These are phyloP conservation scores for Picochlorum sp. DNA, from an alignment of 139 green algal species.

Conservation along the genomic window DNA sequence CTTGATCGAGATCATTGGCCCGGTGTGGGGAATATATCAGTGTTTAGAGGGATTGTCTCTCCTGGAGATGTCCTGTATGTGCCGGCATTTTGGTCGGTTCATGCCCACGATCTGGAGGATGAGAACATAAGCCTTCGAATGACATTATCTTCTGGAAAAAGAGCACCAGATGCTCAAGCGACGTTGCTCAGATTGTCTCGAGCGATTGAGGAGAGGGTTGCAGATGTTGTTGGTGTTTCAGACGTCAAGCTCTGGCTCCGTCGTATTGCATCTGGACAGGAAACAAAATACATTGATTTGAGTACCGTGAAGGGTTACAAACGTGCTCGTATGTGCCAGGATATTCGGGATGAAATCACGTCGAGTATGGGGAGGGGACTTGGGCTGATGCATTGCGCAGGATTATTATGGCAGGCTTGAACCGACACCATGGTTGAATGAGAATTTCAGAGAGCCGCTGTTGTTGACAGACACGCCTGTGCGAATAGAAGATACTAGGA, in stretches of 20 bases:
- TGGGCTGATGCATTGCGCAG: conserved; percentile 21
- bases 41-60: conserved; percentile 28
- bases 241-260: conserved; percentile 44
- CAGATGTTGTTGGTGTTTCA: conserved; percentile 24
- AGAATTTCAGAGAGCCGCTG: conserved; percentile 58
- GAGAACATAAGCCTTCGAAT: conserved; percentile 23
- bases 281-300: conserved; percentile 43
- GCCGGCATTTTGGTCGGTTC: conserved; percentile 50
- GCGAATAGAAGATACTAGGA: conserved; percentile 42
- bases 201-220: conserved; percentile 39
- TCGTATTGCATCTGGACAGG: conserved; percentile 39
- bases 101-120: conserved; percentile 38
- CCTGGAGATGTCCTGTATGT: conserved; percentile 54
- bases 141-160: conserved; percentile 6
- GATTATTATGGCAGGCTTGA: conserved; percentile 44
- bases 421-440: conserved; percentile 62
- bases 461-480: conserved; percentile 43
- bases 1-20: conserved; percentile 40
- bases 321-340: conserved; percentile 37
- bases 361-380: conserved; percentile 16
- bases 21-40: conserved; percentile 14
- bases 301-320: conserved; percentile 46
- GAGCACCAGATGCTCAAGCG: conserved; percentile 5
- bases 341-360: conserved; percentile 40
- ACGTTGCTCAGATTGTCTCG: conserved; percentile 36